phyloP scores from a whole-genome alignment of 176 grass and related monocot genomes.

The Luzula sylvatica region DNA sequence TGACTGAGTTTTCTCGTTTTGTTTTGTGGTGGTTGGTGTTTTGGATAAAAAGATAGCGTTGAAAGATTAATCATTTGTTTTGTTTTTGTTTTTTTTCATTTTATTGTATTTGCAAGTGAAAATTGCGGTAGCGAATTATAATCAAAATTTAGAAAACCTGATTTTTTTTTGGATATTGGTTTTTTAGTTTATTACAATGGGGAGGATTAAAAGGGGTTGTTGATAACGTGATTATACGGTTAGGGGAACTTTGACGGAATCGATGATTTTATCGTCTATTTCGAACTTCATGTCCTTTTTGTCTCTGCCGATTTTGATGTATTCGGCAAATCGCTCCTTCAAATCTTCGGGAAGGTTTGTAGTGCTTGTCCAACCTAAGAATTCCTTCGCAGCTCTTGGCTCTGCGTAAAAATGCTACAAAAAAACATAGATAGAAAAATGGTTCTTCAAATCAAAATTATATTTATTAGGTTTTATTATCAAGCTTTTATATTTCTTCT shows the following conservation, averaged over 20 bases:
- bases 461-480: too few relatives aligned
- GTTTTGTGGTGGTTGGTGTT: neutral
- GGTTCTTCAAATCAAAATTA: neutral
- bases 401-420: constrained; percentile 81
- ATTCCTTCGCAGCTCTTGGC: constrained; percentile 81
- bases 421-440: neutral
- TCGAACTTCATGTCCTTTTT: constrained; percentile 69
- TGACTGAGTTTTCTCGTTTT: constrained; percentile 5
- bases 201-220: too few relatives aligned
- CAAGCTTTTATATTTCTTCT: too few relatives aligned
- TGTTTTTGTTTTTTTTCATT: too few relatives aligned
- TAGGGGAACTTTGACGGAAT: constrained; percentile 23
- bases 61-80: too few relatives aligned
- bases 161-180: too few relatives aligned
- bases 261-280: constrained; percentile 72
- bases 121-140: too few relatives aligned
- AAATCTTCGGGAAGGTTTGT: constrained; percentile 86
- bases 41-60: too few relatives aligned
- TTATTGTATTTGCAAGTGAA: too few relatives aligned
- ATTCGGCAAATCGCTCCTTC: constrained; percentile 79
- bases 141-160: too few relatives aligned
- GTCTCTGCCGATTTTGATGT: constrained; percentile 48
- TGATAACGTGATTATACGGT: neutral
- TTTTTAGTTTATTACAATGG: too few relatives aligned
- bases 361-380: constrained; percentile 58